Evolutionary conservation across 352 stramenopile species (phyloP), one percentile per base, ranked within the genome.

Genomic region (Phytophthora fragariaefolia): DNA sequence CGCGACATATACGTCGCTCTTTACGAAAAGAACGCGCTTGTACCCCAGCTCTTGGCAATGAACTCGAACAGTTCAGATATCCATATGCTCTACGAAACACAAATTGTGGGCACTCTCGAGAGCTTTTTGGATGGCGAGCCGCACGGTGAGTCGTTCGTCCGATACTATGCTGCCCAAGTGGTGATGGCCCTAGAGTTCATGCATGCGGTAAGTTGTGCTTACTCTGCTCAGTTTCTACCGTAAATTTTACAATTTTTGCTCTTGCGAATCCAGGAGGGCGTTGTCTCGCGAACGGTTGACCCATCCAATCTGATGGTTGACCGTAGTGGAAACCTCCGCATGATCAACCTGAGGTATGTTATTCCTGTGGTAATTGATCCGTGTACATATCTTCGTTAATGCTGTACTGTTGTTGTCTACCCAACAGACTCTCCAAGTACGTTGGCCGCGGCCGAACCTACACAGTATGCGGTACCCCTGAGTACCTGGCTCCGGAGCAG

Each of bases 121-220:
- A 91, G 76, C 18, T 93, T 96, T 47, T 74, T 92, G 47, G 66
- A 86, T 22, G 79, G 82, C 27, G 82, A 93, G 51, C 58, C 79
- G 0, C 82, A 92, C 34, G 82, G 81, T 30, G 88, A 96, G 55
- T 88, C 83, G 15, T 92, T 92, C 30, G 84, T 95, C 17, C 84
- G 83, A 9, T 96, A 92, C 62, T 96, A 96, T 59, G 85, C 85
- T n/a, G 85, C 88, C 6, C 86, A 96, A 71, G 79, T 95, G 9
- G 81, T 96, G 30, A 72, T 95, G 63, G 78, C 83, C 7, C 75
- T 96, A 12, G 85, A 96, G 63, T 92, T 93, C 50, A 66, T 96
- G 48, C 88, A 96, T 59, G 80, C 74, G 75, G 84, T 91, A 78
- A 45, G 46, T 28, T 18, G 2, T 53, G 12, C 7, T 15, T 23